Conservation (phyloP, 23 red algal species). For the Gracilaria gracilis region DNA sequence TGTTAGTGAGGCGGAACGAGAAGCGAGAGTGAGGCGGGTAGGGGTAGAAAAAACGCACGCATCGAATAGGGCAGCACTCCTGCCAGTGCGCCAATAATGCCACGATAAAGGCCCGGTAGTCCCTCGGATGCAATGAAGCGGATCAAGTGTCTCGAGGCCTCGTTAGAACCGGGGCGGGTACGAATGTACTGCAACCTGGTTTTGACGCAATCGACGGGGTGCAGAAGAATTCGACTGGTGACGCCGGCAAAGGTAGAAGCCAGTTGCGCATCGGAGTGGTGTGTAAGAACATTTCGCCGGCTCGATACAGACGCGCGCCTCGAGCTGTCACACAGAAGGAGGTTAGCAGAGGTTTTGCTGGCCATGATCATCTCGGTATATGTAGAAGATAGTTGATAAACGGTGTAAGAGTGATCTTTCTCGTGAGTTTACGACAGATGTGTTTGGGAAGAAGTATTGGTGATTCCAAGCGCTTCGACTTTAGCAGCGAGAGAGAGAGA, state of each 20-base stretch:
- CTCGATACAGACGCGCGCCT: neutral
- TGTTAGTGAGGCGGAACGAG: neutral
- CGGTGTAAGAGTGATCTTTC: neutral
- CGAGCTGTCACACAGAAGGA: neutral
- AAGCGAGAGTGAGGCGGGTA: neutral
- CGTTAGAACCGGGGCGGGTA: conserved; percentile 31
- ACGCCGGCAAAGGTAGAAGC: conserved; percentile 68
- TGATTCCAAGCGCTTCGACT: no score
- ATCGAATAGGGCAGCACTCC: conserved; percentile 81
- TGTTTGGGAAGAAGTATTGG: no score
- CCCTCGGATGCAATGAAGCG: conserved; percentile 70
- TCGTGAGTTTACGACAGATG: neutral
- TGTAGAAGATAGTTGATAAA: neutral
- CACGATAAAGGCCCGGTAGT: conserved; percentile 73
- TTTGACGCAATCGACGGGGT: conserved; percentile 92
- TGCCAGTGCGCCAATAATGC: conserved; percentile 60
- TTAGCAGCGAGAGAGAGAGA: no score
- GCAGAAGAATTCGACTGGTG: conserved; percentile 70
- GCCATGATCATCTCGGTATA: neutral
- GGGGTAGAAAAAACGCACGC: conserved; percentile 37
- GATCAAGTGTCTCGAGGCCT: conserved; percentile 21
- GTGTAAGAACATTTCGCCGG: neutral
- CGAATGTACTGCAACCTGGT: conserved; percentile 83
- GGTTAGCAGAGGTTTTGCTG: neutral
- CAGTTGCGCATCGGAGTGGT: conserved; percentile 56